These are phyloP conservation scores for Phaeoacremonium minimum DNA, from an alignment of 2,329 filamentous ascomycete species.

Conservation along the genomic window DNA sequence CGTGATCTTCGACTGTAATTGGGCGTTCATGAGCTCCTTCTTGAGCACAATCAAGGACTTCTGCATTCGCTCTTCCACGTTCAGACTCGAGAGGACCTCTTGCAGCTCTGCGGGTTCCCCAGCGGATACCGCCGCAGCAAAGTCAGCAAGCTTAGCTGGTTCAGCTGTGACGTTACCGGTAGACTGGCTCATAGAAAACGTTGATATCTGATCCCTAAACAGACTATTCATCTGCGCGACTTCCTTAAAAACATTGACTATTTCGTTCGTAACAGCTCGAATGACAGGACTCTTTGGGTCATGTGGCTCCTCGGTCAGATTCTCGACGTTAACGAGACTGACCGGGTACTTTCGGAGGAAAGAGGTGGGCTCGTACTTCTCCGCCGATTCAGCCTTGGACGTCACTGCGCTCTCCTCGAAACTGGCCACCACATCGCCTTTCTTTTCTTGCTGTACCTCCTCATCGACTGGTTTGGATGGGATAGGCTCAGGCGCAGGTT, in stretches of 20 bases:
- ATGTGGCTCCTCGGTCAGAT: constrained; percentile 81
- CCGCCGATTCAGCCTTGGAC: constrained; percentile 44
- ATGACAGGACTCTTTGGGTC: constrained; percentile 88
- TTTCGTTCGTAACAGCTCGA: constrained; percentile 90
- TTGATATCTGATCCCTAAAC: constrained; percentile 95
- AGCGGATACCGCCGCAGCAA: constrained; percentile 93
- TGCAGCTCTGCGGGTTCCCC: constrained; percentile 91
- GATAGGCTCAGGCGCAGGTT: constrained; percentile 52
- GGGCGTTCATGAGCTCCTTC: constrained; percentile 97
- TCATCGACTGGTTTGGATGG: constrained; percentile 50
- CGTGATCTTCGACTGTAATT: constrained; percentile 93
- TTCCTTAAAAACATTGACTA: constrained; percentile 98
- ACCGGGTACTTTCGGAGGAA: constrained; percentile 91
- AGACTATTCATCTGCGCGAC: constrained; percentile 90
- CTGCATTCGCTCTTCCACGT: constrained; percentile 87
- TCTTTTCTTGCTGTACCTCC: constrained; percentile 58
- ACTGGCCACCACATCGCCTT: constrained; percentile 92
- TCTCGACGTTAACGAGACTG: constrained; percentile 93
- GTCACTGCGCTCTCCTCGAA: constrained; percentile 81
- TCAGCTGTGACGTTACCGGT: constrained; percentile 94
- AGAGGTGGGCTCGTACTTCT: constrained; percentile 78
- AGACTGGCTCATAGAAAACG: constrained; percentile 92
- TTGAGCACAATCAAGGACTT: constrained; percentile 91
- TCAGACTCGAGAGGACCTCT: constrained; percentile 81
- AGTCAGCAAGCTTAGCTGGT: constrained; percentile 91